Percentiles rank a stretch among this genome's conserved stretches.
phyloP scores from a whole-genome alignment of 148 eudicot species.

The Talinum fruticosum region DNA sequence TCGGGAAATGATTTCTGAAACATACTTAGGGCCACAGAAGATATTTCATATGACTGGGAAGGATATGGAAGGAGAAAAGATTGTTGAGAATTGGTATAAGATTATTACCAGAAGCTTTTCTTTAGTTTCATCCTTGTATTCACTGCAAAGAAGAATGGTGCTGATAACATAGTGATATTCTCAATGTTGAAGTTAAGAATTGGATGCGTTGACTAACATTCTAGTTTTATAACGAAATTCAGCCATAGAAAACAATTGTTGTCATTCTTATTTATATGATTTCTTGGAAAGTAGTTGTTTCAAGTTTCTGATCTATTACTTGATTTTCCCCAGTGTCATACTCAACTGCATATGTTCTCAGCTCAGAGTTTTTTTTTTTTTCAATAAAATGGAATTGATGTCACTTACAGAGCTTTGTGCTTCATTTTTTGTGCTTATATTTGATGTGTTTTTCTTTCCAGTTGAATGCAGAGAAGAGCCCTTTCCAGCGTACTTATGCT shows the following conservation, averaged over 20 bases:
- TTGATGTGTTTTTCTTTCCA: slow-evolving; percentile 30
- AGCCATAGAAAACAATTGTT: not conserved
- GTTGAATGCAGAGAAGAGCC: slow-evolving; percentile 80
- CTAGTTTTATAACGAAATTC: not conserved
- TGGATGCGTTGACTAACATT: not conserved
- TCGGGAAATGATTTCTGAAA: not conserved
- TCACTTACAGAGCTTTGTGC: not conserved
- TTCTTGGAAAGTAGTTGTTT: not conserved
- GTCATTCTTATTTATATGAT: not conserved
- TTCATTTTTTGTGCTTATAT: not conserved
- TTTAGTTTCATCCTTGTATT: not conserved
- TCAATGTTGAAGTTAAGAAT: not conserved
- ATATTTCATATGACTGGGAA: not conserved
- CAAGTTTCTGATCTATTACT: not conserved
- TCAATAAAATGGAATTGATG: not conserved
- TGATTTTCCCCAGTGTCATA: not conserved
- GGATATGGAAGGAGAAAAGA: not conserved
- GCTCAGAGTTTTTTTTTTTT: not conserved
- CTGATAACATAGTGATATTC: not conserved
- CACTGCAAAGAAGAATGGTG: slow-evolving; percentile 1
- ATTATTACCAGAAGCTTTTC: not conserved
- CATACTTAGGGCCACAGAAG: not conserved
- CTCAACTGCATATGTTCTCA: not conserved
- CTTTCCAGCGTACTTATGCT: slow-evolving; percentile 75
- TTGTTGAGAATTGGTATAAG: not conserved